Evolutionary conservation across 805 yeast genomes (phyloP), one percentile per base, ranked within the genome.

Genomic region (Clavispora phyllophila): DNA sequence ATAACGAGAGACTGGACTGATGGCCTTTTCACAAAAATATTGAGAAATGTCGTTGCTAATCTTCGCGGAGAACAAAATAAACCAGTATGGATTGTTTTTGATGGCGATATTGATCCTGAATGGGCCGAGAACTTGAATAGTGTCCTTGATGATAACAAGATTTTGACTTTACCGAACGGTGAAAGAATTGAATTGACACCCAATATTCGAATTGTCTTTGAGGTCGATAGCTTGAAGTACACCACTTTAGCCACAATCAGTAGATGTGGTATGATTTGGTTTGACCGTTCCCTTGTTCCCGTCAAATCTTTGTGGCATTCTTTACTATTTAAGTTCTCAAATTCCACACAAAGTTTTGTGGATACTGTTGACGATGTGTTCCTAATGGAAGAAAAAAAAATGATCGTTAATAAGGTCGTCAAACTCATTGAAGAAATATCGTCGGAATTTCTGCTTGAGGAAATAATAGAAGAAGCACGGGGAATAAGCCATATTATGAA

Each of bases 41-140:
- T 91, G 34, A 67, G 98, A 48, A 70, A 67, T 40, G 72, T 84
- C 0, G 61, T 60, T 3, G 75, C 72, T 3, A 81, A 81, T 47
- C 50, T 75, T 13, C 65, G 84, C 35, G 88, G 87, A 1, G 90
- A 84, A 47, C 51, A 58, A 8, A 48, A 64, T 2, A 79, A 75
- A 45, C 60, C 71, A 3, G 72, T 81, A 13, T 89, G 96, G 93
- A 73, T 91, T 45, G 73, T 90, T 0, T 85, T 91, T 56, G 97
- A 91, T 62, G 95, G 97, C 31, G 96, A 88, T 53, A 77, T 91
- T 27, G 97, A 91, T 57, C 97, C 98, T 0, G 81, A 79, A 31
- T 91, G 97, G 95, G 87, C 87, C 1, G 98, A 91, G 54, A 84
- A 84, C 43, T 66, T 91, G 49, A 91, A 91, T 65, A 84, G 95